Evolutionary conservation across 495 filamentous ascomycete species (phyloP), one percentile per base, ranked within the genome.

Genomic region (Hyaloscypha bicolor): DNA sequence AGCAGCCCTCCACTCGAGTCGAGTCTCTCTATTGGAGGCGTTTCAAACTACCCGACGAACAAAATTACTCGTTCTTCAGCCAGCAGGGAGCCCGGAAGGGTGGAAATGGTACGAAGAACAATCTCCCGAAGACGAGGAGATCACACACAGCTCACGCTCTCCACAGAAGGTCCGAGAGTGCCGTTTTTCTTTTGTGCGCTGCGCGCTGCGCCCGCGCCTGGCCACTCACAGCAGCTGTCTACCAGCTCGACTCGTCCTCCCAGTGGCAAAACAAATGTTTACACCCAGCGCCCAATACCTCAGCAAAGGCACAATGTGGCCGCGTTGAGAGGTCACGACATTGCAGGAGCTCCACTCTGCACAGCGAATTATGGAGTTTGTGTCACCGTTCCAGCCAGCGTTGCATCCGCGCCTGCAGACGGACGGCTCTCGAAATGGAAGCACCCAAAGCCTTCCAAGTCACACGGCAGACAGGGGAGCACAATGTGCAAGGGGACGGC

Each of bases 271-370:
- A 63, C 60, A 61, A 71, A 42, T 56, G 25, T 51, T 59, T 16
- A 62, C 52, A 60, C 31, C 8, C 35, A 51, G 42, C 42, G 57
- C 56, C 69, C 69, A 71, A 68, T 71, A 12, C 62, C 16, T 39
- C 61, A 42, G 22, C 45, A 6, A 56, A 45, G 6, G 30, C 31
- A 45, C 55, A 60, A 71, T 62, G 42, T 59, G 39, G 21, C 31
- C 48, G 55, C 62, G 61, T 57, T 62, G 65, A 68, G 69, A 71
- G 65, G 69, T 55, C 68, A 62, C 67, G 22, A 64, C 2, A 6
- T 35, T 60, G 53, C 67, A 64, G 62, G 55, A 56, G 55, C 60
- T 62, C 58, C 62, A 67, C 65, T 29, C 14, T 22, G n/a, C 39
- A 56, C 45, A 68, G 65, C 65, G 65, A 68, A 68, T 68, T 22